Conservation (phyloP, 768 basidiomycete species). For the Trametes gibbosa region DNA sequence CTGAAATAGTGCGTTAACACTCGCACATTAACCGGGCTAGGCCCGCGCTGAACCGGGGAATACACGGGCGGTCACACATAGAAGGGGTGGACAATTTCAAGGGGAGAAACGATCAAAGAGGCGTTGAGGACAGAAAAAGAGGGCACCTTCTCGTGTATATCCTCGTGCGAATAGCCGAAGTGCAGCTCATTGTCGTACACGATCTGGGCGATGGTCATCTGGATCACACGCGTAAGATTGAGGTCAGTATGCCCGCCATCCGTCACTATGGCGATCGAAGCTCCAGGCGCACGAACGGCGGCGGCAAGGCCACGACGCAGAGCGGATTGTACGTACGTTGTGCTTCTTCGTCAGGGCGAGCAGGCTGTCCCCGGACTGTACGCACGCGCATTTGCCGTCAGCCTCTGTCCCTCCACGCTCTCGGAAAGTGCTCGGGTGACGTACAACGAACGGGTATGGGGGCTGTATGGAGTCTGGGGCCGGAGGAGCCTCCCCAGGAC, state of each 20-base stretch:
- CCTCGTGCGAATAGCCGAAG: conserved; percentile 73
- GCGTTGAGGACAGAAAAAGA: not conserved
- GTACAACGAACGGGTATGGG: conserved; percentile 68
- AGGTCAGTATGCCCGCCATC: conserved; percentile 1
- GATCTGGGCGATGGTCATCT: conserved; percentile 94
- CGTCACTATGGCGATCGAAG: conserved; percentile 16
- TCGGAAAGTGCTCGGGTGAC: conserved; percentile 4
- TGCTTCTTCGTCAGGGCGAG: conserved; percentile 74
- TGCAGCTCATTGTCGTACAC: conserved; percentile 89
- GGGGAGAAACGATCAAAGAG: not conserved
- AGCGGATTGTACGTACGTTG: conserved; percentile 54
- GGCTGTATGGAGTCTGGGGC: conserved; percentile 51
- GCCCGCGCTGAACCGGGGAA: not conserved
- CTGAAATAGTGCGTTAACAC: conserved; percentile 20
- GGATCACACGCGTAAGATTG: not conserved
- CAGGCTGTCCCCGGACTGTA: conserved; percentile 64
- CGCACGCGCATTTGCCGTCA: not conserved
- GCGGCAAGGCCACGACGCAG: not conserved
- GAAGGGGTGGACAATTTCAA: not conserved
- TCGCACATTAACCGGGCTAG: not conserved
- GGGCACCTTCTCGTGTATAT: conserved; percentile 69
- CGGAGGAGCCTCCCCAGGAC: conserved; percentile 4
- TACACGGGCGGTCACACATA: not conserved
- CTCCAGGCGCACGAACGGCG: not conserved
- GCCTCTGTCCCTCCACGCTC: not conserved